phyloP scores from a whole-genome alignment of 768 basidiomycete species.

The Auricularia cornea region DNA sequence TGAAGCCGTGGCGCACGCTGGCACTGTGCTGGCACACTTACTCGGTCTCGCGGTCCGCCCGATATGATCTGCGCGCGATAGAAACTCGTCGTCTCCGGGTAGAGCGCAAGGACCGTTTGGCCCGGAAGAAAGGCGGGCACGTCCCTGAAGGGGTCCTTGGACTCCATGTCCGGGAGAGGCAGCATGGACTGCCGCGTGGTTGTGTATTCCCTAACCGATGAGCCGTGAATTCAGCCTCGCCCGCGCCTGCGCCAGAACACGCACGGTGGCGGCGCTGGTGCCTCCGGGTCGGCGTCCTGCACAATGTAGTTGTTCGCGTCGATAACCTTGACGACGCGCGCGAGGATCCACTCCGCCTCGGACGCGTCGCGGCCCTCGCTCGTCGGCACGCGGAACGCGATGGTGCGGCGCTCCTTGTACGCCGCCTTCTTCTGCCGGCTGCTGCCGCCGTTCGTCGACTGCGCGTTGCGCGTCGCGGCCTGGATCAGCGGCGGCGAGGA shows the following conservation, averaged over 20 bases:
- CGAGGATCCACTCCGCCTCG: constrained; percentile 66
- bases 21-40: background rate
- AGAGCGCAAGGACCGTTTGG: constrained; percentile 76
- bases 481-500: constrained; percentile 1
- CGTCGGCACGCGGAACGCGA: constrained; percentile 66
- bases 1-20: background rate
- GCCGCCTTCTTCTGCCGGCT: constrained; percentile 64
- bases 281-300: constrained; percentile 68
- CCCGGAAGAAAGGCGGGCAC: constrained; percentile 62
- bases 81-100: constrained; percentile 87
- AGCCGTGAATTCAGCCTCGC: background rate
- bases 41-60: constrained; percentile 39
- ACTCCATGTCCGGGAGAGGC: constrained; percentile 55
- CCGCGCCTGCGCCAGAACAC: background rate
- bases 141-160: constrained; percentile 47
- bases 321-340: constrained; percentile 19
- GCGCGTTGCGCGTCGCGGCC: constrained; percentile 3
- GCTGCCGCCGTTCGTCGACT: constrained; percentile 28
- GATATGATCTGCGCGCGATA: constrained; percentile 74
- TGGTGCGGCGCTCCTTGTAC: constrained; percentile 65
- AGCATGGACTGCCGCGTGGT: constrained; percentile 57
- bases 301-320: constrained; percentile 62
- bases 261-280: constrained; percentile 40
- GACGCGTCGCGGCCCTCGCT: constrained; percentile 24
- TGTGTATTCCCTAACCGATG: constrained; percentile 23